Percentiles rank a stretch among this genome's conserved stretches.
phyloP scores from a whole-genome alignment of 2,329 filamentous ascomycete genomes.

The Drechslerella coelobrocha region DNA sequence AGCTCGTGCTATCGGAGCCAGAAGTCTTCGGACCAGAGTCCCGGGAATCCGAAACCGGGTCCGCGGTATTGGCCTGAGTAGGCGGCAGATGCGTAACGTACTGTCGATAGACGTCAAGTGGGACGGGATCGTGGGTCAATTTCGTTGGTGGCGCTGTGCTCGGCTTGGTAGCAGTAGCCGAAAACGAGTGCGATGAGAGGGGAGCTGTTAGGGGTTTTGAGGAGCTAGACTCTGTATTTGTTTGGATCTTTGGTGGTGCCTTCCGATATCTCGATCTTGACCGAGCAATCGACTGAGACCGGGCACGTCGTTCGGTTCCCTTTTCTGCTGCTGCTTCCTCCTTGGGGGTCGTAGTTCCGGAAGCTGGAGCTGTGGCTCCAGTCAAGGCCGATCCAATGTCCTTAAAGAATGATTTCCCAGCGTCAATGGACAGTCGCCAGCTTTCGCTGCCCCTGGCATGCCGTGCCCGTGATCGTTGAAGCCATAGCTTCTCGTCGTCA shows the following conservation, averaged over 20 bases:
- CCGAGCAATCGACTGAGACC: slow-evolving; percentile 41
- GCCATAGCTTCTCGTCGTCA: slow-evolving; percentile 35
- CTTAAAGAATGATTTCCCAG: slow-evolving; percentile 18
- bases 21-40: slow-evolving; percentile 43
- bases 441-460: slow-evolving; percentile 28
- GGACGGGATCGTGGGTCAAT: slow-evolving; percentile 35
- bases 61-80: neutral
- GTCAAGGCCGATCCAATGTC: slow-evolving; percentile 7
- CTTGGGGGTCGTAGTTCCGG: slow-evolving; percentile 30
- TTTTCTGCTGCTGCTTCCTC: slow-evolving; percentile 15
- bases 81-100: slow-evolving; percentile 26
- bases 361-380: slow-evolving; percentile 7
- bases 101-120: slow-evolving; percentile 36
- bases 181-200: slow-evolving; percentile 22
- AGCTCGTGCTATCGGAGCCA: slow-evolving; percentile 38
- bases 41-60: slow-evolving; percentile 28
- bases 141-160: slow-evolving; percentile 24
- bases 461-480: slow-evolving; percentile 24
- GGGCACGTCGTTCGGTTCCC: slow-evolving; percentile 15
- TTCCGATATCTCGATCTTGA: slow-evolving; percentile 44
- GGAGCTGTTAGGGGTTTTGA: slow-evolving; percentile 30
- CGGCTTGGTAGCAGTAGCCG: slow-evolving; percentile 23
- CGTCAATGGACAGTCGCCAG: slow-evolving; percentile 38
- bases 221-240: slow-evolving; percentile 17
- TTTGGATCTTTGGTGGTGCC: slow-evolving; percentile 41